These are phyloP conservation scores for Drechslerella dactyloides DNA, from an alignment of 2,329 filamentous ascomycete genomes.

Conservation along the genomic window DNA sequence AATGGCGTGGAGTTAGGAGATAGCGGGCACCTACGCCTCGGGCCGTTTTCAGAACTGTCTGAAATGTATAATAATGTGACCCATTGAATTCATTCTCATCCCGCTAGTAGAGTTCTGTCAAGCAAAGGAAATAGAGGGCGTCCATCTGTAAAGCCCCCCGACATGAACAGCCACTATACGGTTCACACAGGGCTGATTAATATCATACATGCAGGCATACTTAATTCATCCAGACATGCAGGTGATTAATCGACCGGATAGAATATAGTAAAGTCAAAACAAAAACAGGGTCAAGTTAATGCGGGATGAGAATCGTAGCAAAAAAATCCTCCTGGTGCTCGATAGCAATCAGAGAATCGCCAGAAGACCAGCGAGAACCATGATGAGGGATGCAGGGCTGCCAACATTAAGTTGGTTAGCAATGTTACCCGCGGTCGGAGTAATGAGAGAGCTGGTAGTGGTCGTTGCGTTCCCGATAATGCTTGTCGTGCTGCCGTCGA, in stretches of 20 bases:
- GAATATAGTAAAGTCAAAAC: not conserved
- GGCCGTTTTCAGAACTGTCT: not conserved
- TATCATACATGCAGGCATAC: constrained; percentile 32
- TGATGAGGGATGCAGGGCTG: constrained; percentile 10
- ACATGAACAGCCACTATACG: constrained; percentile 4
- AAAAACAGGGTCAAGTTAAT: constrained; percentile 8
- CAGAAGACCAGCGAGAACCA: constrained; percentile 24
- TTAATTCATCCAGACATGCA: constrained; percentile 22
- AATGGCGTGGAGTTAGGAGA: constrained; percentile 33
- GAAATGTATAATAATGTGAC: not conserved
- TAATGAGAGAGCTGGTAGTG: constrained; percentile 32
- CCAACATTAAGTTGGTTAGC: constrained; percentile 10
- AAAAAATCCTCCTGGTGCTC: not conserved
- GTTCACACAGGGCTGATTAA: not conserved
- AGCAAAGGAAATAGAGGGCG: constrained; percentile 29
- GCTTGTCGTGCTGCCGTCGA: constrained; percentile 25
- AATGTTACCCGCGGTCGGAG: constrained; percentile 19
- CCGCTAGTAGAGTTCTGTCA: constrained; percentile 22
- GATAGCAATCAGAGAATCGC: constrained; percentile 21
- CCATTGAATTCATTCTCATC: constrained; percentile 25
- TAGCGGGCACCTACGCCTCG: not conserved
- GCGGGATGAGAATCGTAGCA: constrained; percentile 15
- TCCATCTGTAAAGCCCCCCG: not conserved
- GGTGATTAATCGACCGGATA: not conserved
- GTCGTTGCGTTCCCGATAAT: constrained; percentile 22